phyloP scores from a whole-genome alignment of 1,284 basidiomycete genomes.

The Cutaneotrichosporon curvatum region DNA sequence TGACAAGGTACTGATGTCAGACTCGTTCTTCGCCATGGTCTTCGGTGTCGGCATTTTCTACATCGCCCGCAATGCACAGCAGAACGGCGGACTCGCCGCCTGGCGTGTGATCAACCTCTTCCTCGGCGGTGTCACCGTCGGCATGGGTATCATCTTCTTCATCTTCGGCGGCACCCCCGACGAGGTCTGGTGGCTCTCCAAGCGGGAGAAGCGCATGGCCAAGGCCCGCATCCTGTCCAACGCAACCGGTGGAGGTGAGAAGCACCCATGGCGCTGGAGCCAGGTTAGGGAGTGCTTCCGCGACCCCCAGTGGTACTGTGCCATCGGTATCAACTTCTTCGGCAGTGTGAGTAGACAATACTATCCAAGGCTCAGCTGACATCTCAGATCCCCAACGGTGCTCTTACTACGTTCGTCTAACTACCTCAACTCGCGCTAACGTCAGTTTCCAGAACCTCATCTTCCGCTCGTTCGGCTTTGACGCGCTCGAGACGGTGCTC shows the following conservation, averaged over 20 bases:
- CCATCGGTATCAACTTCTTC: constrained; percentile 20
- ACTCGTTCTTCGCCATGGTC: constrained; percentile 26
- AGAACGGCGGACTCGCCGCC: constrained; percentile 19
- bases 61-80: constrained; percentile 19
- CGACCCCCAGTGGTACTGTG: constrained; percentile 24
- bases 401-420: constrained; percentile 12
- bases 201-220: constrained; percentile 26
- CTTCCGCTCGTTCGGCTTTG: constrained; percentile 19
- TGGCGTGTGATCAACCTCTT: constrained; percentile 35
- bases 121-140: constrained; percentile 28
- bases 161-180: constrained; percentile 25
- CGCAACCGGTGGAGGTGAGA: constrained; percentile 15
- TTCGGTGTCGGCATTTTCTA: constrained; percentile 22
- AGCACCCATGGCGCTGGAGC: constrained; percentile 20
- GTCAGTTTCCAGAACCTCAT: constrained; percentile 21
- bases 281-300: constrained; percentile 19
- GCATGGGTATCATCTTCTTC: constrained; percentile 21
- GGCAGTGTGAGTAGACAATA: background rate
- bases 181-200: constrained; percentile 26
- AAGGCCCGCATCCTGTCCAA: constrained; percentile 21
- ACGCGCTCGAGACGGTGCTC: constrained; percentile 19
- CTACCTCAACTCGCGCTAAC: background rate
- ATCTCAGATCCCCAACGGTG: constrained; percentile 24
- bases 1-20: background rate
- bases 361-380: too few species aligned